Conservation (phyloP, 805 yeast genomes). For the Candida montana region DNA sequence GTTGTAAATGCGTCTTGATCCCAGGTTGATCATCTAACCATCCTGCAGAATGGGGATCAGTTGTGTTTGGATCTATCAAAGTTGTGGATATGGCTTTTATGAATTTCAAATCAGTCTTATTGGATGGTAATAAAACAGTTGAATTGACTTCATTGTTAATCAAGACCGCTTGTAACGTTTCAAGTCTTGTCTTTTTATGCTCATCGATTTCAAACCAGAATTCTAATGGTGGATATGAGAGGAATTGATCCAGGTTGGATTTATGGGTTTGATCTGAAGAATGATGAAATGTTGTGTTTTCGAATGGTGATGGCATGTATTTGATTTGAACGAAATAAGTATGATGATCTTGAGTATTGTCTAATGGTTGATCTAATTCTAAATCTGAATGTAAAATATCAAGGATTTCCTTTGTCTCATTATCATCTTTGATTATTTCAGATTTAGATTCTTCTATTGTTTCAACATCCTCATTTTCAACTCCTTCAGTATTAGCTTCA, state of each 20-base stretch:
- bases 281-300: too few relatives aligned
- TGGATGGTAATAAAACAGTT: slow-evolving; percentile 37
- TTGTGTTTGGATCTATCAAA: slow-evolving; percentile 10
- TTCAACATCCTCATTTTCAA: background rate
- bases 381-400: background rate
- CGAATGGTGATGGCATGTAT: slow-evolving; percentile 42
- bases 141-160: slow-evolving; percentile 41
- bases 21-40: slow-evolving; percentile 36
- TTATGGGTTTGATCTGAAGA: too few relatives aligned
- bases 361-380: slow-evolving; percentile 5
- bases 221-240: slow-evolving; percentile 48
- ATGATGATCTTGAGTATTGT: slow-evolving; percentile 22
- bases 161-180: slow-evolving; percentile 35
- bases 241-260: slow-evolving; percentile 18
- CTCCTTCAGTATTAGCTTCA: slow-evolving; percentile 2
- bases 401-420: too few relatives aligned
- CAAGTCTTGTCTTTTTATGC: slow-evolving; percentile 28
- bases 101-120: slow-evolving; percentile 40
- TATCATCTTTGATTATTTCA: too few relatives aligned
- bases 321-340: slow-evolving; percentile 38
- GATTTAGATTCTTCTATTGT: too few relatives aligned
- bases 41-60: slow-evolving; percentile 9
- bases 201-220: slow-evolving; percentile 45
- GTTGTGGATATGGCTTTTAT: slow-evolving; percentile 15
- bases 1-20: slow-evolving; percentile 33